Conservation (phyloP, 2,329 filamentous ascomycete genomes). For the Alternaria atra region DNA sequence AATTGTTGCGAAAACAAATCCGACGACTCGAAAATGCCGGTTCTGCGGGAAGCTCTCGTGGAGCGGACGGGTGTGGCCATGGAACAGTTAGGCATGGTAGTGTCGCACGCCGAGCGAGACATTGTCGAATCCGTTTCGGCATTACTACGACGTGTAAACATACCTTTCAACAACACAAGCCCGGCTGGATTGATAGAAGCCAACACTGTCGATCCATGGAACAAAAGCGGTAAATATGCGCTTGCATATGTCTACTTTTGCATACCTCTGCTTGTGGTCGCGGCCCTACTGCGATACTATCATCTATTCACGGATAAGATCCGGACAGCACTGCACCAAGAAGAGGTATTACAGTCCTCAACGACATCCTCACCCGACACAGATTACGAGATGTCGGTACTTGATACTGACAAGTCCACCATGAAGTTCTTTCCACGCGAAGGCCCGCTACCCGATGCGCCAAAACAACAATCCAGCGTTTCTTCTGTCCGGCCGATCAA, state of each 20-base stretch:
- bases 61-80: constrained; percentile 40
- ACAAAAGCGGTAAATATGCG: constrained; percentile 82
- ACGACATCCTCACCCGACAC: constrained; percentile 63
- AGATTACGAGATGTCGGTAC: constrained; percentile 69
- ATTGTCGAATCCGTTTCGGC: constrained; percentile 38
- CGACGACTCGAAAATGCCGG: constrained; percentile 43
- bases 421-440: constrained; percentile 80
- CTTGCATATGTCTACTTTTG: constrained; percentile 90
- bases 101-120: constrained; percentile 42
- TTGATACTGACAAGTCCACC: constrained; percentile 68
- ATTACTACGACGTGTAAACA: constrained; percentile 60
- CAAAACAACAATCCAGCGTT: constrained; percentile 73
- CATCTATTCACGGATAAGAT: constrained; percentile 95
- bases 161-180: constrained; percentile 64
- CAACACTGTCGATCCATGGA: constrained; percentile 77
- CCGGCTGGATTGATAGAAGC: constrained; percentile 65
- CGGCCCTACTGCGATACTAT: constrained; percentile 78
- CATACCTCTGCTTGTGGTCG: constrained; percentile 72
- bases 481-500: constrained; percentile 79
- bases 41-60: constrained; percentile 41
- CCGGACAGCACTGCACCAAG: constrained; percentile 86
- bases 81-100: constrained; percentile 38
- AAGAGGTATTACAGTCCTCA: constrained; percentile 75
- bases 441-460: constrained; percentile 65
- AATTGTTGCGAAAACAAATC: constrained; percentile 17